Evolutionary conservation across 2,329 filamentous ascomycete genomes (phyloP).

Genomic region (Huntiella decipiens): DNA sequence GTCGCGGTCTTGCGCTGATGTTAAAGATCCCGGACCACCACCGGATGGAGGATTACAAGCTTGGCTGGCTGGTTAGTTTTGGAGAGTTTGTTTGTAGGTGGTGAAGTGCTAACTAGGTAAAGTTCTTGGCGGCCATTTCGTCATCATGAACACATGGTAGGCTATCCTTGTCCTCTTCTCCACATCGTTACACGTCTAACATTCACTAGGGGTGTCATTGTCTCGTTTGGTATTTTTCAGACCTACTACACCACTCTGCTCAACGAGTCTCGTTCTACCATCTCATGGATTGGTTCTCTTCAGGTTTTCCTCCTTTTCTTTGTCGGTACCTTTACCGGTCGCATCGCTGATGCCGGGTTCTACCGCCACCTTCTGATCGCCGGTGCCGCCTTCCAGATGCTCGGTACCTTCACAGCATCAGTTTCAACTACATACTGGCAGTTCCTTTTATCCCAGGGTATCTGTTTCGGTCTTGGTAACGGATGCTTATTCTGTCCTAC

Average conservation of each 20-base stretch:
- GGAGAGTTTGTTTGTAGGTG: background rate
- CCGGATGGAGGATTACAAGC: constrained; percentile 31
- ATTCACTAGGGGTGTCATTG: constrained; percentile 27
- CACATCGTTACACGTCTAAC: background rate
- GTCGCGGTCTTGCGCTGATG: constrained; percentile 12
- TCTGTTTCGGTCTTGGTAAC: constrained; percentile 36
- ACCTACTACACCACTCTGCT: constrained; percentile 28
- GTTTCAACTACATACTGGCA: constrained; percentile 32
- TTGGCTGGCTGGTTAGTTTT: constrained; percentile 25
- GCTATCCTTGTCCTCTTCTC: constrained; percentile 1
- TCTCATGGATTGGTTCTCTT: constrained; percentile 36
- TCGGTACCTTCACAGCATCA: constrained; percentile 29
- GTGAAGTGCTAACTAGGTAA: background rate
- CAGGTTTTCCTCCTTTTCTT: constrained; percentile 37
- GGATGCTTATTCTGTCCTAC: constrained; percentile 46
- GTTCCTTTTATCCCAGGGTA: constrained; percentile 33
- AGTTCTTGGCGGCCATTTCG: constrained; percentile 21
- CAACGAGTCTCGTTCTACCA: constrained; percentile 22
- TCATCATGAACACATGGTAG: constrained; percentile 32
- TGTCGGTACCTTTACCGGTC: constrained; percentile 32
- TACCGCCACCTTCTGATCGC: constrained; percentile 24
- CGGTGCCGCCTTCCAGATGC: constrained; percentile 24
- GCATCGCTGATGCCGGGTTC: constrained; percentile 34
- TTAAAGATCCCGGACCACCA: constrained; percentile 25
- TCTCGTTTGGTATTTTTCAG: constrained; percentile 37